Evolutionary conservation across 345 rosid genomes (phyloP), one percentile per base, ranked within the genome.

Genomic region (Excoecaria agallocha): DNA sequence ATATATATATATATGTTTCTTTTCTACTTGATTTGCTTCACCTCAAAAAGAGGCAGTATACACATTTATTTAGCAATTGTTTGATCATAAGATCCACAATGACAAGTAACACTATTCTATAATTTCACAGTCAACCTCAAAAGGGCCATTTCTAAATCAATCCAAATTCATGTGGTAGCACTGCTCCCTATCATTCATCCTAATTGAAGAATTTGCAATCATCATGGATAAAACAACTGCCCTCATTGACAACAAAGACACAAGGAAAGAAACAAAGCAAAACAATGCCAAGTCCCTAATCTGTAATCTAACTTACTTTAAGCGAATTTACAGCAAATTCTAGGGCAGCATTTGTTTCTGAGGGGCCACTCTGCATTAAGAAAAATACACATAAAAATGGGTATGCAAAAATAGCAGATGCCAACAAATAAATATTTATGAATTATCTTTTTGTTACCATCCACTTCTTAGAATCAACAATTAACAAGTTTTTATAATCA

Each of bases 271-370:
- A 60, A 39, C 13, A 22, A 61, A 43, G 46, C 22, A 35, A 35
- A 61, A 61, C 39, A 16, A 35, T 12, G 20, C 39, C 45, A 71
- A 59, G 59, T 19, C 16, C 48, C 39, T 52, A 50, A 54, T 39
- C 50, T 70, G 6, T 3, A 60, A 57, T 20, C 48, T 41, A 20
- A 83, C 97, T 85, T 81, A 91, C 99, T 50, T 87, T 64, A 66
- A 95, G 94, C 61, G 84, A 12, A 76, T 95, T 95, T 54, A 93
- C 96, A 55, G 99, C 88, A 86, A 95, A 95, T 84, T 95, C 97
- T 56, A 95, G 77, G 12, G 94, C 98, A 55, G 99, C 99, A 81
- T 95, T 93, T 39, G 97, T 91, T 83, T 95, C 99, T 46, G 97
- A 84, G 30, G 98, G 98, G 67, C 96, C 98, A 77, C 83, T 84